Percentiles rank a stretch among this genome's conserved stretches.
These are phyloP conservation scores for Luzula sylvatica DNA, from an alignment of 176 grass and related monocot species.

Conservation along the genomic window DNA sequence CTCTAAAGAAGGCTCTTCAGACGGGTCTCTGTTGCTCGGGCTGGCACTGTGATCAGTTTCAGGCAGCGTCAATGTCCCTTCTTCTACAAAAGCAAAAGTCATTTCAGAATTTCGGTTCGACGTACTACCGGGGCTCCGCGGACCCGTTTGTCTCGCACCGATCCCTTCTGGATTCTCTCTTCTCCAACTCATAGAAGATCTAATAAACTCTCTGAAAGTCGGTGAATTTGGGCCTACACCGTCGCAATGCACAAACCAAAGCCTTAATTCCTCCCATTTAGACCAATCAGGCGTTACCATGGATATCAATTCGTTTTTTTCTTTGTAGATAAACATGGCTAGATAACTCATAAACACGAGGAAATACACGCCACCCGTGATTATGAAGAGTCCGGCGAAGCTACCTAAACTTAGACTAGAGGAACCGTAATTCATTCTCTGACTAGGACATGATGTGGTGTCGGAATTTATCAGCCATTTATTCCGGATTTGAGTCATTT, in stretches of 20 bases:
- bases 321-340: not conserved
- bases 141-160: not conserved
- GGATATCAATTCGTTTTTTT: not conserved
- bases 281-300: not conserved
- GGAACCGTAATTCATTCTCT: not conserved
- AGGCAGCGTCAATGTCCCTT: not conserved
- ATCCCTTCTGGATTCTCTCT: not conserved
- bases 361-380: slow-evolving; percentile 21
- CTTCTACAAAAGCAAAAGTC: slow-evolving; percentile 1
- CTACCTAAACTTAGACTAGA: slow-evolving; percentile 24
- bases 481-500: slow-evolving; percentile 15
- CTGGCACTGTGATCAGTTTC: not conserved
- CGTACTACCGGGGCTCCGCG: not conserved
- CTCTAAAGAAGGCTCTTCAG: not conserved
- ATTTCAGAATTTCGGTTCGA: not conserved
- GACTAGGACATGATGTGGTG: not conserved
- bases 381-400: slow-evolving; percentile 48
- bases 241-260: not conserved
- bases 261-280: not conserved
- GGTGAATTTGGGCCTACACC: not conserved
- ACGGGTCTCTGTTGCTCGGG: not conserved
- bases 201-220: slow-evolving; percentile 2
- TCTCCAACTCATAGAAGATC: not conserved
- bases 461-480: slow-evolving; percentile 24
- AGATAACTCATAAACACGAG: slow-evolving; percentile 16